A percentile compares a stretch with the other conserved stretches of the same genome.
These are phyloP conservation scores for Dothiorella sarmentorum DNA, from an alignment of 2,329 filamentous ascomycete species.

Conservation along the genomic window DNA sequence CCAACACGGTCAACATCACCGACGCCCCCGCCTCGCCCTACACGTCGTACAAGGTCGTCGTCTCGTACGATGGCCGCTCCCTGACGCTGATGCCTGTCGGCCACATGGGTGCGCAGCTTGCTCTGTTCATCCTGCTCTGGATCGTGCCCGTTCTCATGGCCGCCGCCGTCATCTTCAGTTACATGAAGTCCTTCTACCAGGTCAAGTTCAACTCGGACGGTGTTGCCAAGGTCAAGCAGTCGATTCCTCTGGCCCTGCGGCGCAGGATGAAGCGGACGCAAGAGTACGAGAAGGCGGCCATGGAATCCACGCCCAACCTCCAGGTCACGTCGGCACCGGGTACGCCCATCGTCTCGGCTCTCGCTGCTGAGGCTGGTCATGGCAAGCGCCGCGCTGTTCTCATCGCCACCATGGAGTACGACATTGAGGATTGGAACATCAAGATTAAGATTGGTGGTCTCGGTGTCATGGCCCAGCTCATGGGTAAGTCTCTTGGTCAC, in stretches of 20 bases:
- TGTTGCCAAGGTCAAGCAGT: conserved; percentile 32
- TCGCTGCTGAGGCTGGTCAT: neutral
- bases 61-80: conserved; percentile 53
- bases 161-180: conserved; percentile 51
- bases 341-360: neutral
- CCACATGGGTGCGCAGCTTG: conserved; percentile 52
- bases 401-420: conserved; percentile 70
- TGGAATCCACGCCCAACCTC: conserved; percentile 17
- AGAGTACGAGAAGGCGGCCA: conserved; percentile 30
- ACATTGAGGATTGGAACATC: conserved; percentile 67
- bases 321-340: conserved; percentile 1
- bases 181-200: conserved; percentile 60
- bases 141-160: conserved; percentile 53
- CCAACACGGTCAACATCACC: conserved; percentile 59
- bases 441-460: conserved; percentile 70
- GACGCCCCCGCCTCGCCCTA: conserved; percentile 42
- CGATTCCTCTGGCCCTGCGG: conserved; percentile 7
- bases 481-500: conserved; percentile 63
- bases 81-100: conserved; percentile 55
- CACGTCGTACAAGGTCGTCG: conserved; percentile 47
- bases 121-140: conserved; percentile 53
- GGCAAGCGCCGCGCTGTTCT: conserved; percentile 11
- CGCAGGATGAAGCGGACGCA: conserved; percentile 32
- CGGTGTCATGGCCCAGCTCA: conserved; percentile 67
- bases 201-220: conserved; percentile 54